Conservation (phyloP, 805 yeast genomes). For the Torulaspora gathmanii region DNA sequence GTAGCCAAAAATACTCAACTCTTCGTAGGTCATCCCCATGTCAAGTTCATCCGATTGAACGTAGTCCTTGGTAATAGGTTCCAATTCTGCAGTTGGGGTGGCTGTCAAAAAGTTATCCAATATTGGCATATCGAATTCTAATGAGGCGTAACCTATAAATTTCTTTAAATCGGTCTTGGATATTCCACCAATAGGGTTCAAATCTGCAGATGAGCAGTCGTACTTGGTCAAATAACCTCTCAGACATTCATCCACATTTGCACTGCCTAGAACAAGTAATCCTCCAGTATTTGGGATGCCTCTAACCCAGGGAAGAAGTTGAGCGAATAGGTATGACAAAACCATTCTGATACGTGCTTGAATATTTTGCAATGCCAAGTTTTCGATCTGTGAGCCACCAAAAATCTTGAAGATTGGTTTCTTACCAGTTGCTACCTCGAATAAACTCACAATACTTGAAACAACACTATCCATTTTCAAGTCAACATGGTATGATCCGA, state of each 20-base stretch:
- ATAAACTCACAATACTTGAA: slow-evolving; percentile 62
- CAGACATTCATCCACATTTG: slow-evolving; percentile 94
- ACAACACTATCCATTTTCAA: slow-evolving; percentile 88
- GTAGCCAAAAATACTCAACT: slow-evolving; percentile 83
- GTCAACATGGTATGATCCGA: slow-evolving; percentile 89
- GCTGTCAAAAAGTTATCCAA: slow-evolving; percentile 77
- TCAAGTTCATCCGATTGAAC: slow-evolving; percentile 96
- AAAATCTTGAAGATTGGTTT: slow-evolving; percentile 83
- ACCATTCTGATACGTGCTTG: slow-evolving; percentile 98
- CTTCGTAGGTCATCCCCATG: slow-evolving; percentile 98
- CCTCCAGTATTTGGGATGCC: slow-evolving; percentile 59
- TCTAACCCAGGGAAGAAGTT: slow-evolving; percentile 91
- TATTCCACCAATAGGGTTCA: slow-evolving; percentile 98
- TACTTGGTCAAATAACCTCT: slow-evolving; percentile 95
- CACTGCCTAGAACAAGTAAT: slow-evolving; percentile 85
- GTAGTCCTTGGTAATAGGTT: slow-evolving; percentile 87
- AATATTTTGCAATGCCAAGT: slow-evolving; percentile 90
- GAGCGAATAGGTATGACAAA: slow-evolving; percentile 86
- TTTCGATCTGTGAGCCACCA: slow-evolving; percentile 90
- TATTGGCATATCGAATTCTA: slow-evolving; percentile 68
- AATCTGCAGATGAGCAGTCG: slow-evolving; percentile 95
- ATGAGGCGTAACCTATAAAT: slow-evolving; percentile 76
- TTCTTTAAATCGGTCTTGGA: slow-evolving; percentile 88
- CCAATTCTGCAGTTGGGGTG: slow-evolving; percentile 96
- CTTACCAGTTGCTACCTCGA: slow-evolving; percentile 87